A percentile compares a stretch with the other conserved stretches of the same genome.
Evolutionary conservation across 163 green algal genomes (phyloP).

Genomic region (Prototheca wickerhamii): DNA sequence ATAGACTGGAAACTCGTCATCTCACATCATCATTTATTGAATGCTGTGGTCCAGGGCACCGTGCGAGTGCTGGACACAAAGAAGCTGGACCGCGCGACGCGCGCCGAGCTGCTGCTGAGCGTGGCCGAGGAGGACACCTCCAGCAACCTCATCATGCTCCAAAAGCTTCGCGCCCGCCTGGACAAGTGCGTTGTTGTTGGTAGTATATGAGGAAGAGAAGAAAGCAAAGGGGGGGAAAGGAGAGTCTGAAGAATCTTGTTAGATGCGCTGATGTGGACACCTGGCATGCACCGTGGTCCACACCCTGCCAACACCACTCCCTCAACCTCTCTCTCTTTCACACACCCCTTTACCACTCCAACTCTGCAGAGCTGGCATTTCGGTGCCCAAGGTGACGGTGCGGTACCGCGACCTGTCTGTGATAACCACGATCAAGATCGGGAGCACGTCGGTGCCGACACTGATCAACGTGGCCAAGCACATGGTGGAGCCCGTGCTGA

Average conservation of each 20-base stretch:
- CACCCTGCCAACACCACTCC: too few species aligned
- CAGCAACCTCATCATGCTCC: background rate
- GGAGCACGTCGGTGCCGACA: slow-evolving; percentile 14
- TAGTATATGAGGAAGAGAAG: background rate
- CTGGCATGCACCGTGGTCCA: too few species aligned
- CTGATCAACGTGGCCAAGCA: slow-evolving; percentile 10
- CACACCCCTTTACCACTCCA: background rate
- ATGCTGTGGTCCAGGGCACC: background rate
- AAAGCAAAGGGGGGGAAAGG: too few species aligned
- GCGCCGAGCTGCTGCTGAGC: background rate
- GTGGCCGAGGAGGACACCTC: background rate
- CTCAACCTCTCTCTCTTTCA: too few species aligned
- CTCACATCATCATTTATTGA: background rate
- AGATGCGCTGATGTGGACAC: too few species aligned
- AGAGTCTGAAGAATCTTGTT: too few species aligned
- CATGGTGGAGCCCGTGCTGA: slow-evolving; percentile 10
- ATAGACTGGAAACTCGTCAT: background rate
- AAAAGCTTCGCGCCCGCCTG: background rate
- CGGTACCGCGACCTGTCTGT: slow-evolving; percentile 21
- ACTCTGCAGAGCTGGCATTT: slow-evolving; percentile 12
- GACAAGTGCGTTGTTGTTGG: background rate
- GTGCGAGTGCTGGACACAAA: slow-evolving; percentile 12
- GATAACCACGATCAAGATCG: slow-evolving; percentile 6
- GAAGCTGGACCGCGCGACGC: slow-evolving; percentile 1
- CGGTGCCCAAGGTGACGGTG: slow-evolving; percentile 12